These are phyloP conservation scores for Cucurbita moschata DNA, from an alignment of 306 rosid species.

Conservation along the genomic window DNA sequence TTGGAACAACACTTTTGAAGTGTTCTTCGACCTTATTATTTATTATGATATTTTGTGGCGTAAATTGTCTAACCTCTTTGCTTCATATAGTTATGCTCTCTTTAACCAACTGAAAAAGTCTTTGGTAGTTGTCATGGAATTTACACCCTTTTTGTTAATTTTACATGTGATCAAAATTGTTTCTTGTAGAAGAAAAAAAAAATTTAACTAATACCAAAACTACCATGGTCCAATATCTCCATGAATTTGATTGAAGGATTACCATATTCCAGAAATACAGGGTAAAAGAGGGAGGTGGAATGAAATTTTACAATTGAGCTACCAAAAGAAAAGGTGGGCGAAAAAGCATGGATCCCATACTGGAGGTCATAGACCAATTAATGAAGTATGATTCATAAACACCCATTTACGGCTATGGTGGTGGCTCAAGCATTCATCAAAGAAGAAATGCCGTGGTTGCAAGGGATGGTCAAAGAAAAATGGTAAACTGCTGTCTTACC, in stretches of 20 bases:
- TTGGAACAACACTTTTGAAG: no score
- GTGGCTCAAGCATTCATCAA: background rate
- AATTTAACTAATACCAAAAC: background rate
- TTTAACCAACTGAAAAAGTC: no score
- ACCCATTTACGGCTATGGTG: background rate
- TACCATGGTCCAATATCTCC: background rate
- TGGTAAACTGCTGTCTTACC: background rate
- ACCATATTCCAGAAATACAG: background rate
- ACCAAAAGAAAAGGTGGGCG: background rate
- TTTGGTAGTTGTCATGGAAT: no score
- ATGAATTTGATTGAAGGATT: background rate
- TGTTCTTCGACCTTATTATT: no score
- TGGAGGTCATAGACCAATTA: background rate
- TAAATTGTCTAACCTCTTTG: no score
- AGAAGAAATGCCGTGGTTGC: background rate
- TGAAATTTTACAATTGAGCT: background rate
- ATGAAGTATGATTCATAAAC: background rate
- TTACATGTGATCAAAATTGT: no score
- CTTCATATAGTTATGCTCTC: no score
- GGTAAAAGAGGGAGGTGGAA: no score
- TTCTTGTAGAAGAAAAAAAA: no score
- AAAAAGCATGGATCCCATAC: background rate
- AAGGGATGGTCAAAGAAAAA: background rate
- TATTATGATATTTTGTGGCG: no score
- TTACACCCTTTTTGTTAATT: no score